Evolutionary conservation across 345 rosid species (phyloP).

Genomic region (Gossypium arboreum): DNA sequence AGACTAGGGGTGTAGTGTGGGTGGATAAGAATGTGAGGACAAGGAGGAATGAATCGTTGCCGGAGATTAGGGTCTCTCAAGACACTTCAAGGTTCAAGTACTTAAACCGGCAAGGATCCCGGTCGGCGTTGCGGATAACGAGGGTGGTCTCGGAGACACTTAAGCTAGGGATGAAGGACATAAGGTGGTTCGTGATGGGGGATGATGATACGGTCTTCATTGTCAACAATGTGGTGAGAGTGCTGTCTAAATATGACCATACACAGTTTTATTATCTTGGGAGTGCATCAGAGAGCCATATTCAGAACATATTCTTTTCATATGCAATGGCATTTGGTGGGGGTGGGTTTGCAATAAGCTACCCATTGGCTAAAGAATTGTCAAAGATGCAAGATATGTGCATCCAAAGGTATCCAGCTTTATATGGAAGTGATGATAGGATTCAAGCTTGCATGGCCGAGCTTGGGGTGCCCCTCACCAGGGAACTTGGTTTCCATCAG

Average conservation of each 20-base stretch:
- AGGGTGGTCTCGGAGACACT: conserved; percentile 71
- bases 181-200: conserved; percentile 85
- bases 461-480: conserved; percentile 73
- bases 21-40: conserved; percentile 47
- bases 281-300: conserved; percentile 76
- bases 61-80: conserved; percentile 55
- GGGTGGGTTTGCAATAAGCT: conserved; percentile 83
- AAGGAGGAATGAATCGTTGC: conserved; percentile 42
- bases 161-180: conserved; percentile 55
- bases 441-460: conserved; percentile 89
- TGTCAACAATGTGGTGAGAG: conserved; percentile 61
- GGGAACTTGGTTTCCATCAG: conserved; percentile 84
- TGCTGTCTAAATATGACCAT: conserved; percentile 58
- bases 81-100: conserved; percentile 69
- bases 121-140: conserved; percentile 73
- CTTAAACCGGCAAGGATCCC: conserved; percentile 55
- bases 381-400: conserved; percentile 73
- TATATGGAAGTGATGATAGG: conserved; percentile 81
- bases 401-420: conserved; percentile 70
- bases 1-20: conserved; percentile 77
- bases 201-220: conserved; percentile 77
- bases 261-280: conserved; percentile 65
- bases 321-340: conserved; percentile 85
- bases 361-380: conserved; percentile 58
- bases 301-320: conserved; percentile 71